Evolutionary conservation across 148 eudicot species (phyloP).

Genomic region (Chenopodium quinoa): DNA sequence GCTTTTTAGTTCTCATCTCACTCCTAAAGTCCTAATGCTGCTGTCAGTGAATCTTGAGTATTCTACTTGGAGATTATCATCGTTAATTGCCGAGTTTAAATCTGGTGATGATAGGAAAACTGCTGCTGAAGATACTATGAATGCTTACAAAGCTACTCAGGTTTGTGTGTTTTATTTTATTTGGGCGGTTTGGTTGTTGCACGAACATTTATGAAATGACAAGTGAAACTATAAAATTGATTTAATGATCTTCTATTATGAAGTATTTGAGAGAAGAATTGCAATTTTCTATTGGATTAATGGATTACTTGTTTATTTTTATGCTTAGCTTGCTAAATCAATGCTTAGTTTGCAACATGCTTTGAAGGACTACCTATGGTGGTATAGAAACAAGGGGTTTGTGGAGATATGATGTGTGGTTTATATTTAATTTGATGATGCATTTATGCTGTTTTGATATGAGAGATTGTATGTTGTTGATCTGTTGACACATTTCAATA

Average conservation of each 20-base stretch:
- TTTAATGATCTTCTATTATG: background rate
- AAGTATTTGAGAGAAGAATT: background rate
- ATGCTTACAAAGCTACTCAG: slow-evolving; percentile 56
- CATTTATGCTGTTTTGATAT: background rate
- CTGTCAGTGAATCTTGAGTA: too few relatives aligned
- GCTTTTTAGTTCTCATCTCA: too few relatives aligned
- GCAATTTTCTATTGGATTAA: background rate
- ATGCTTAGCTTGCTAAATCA: background rate
- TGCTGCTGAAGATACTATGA: slow-evolving; percentile 56
- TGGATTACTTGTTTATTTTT: background rate
- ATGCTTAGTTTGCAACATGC: background rate
- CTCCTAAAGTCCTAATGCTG: too few relatives aligned
- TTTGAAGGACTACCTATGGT: background rate
- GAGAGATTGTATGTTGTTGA: background rate
- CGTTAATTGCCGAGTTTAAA: slow-evolving; percentile 56
- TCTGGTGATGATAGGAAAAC: slow-evolving; percentile 42
- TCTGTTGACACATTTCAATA: background rate
- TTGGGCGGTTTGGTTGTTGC: background rate
- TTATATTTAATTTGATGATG: background rate
- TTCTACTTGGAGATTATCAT: slow-evolving; percentile 34
- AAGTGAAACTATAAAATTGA: background rate
- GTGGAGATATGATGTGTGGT: background rate
- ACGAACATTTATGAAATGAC: background rate
- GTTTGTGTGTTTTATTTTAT: slow-evolving; percentile 14
- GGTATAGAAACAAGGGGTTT: background rate